These are phyloP conservation scores for Lathyrus oleraceus DNA, from an alignment of 306 rosid genomes.

Conservation along the genomic window DNA sequence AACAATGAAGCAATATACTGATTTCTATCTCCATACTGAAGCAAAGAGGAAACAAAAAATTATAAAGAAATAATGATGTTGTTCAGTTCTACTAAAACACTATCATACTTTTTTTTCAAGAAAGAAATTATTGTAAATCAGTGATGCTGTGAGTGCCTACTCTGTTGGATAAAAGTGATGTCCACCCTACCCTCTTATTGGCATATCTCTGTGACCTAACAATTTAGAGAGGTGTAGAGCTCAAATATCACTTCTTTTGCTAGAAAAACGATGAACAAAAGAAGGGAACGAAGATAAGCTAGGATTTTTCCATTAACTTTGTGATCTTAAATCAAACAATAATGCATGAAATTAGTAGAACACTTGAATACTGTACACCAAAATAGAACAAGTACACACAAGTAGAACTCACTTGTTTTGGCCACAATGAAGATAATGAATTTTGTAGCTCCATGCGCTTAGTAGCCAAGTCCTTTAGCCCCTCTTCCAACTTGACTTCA, in stretches of 20 bases:
- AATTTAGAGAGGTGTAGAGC: not conserved
- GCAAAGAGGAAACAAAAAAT: no score
- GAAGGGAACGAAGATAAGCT: not conserved
- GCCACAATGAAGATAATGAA: slow-evolving; percentile 84
- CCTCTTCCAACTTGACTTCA: slow-evolving; percentile 82
- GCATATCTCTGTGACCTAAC: not conserved
- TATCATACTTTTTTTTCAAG: no score
- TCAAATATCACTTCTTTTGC: slow-evolving; percentile 10
- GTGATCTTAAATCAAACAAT: not conserved
- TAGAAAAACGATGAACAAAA: not conserved
- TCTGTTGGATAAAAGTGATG: no score
- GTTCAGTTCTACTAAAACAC: no score
- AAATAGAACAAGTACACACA: not conserved
- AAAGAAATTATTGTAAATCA: no score
- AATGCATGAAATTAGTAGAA: slow-evolving; percentile 8
- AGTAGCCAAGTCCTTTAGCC: slow-evolving; percentile 75
- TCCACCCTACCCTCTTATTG: no score
- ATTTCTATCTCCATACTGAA: no score
- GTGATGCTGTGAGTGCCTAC: no score
- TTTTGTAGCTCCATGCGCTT: slow-evolving; percentile 92
- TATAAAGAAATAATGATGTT: no score
- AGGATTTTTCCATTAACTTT: not conserved
- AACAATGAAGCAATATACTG: no score
- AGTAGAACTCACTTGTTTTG: slow-evolving; percentile 73
- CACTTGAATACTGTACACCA: not conserved